Evolutionary conservation across 139 green algal species (phyloP), one percentile per base, ranked within the genome.

Genomic region (Coelastrella sp.): DNA sequence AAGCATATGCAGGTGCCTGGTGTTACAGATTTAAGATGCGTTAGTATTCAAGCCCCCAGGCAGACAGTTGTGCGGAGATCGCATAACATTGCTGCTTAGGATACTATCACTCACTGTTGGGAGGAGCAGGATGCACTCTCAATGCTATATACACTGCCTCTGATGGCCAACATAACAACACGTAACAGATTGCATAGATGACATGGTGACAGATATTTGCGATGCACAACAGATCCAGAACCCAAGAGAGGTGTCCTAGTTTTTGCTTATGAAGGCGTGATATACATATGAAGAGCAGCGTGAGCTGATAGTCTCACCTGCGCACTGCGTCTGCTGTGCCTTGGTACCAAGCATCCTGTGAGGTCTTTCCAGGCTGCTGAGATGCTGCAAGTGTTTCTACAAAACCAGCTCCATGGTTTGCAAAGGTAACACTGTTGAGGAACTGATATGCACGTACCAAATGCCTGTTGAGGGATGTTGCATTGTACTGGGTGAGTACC

Each of bases 351-450:
- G 94, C 88, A 48, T 91, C 89, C 27, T 68, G 50, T 23, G 37
- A 53, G 6, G 60, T 73, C 35, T 66, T 43, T 13, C 69, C 85
- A 0, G 92, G 90, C 30, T 88, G 91, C 90, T 97, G 93, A 1
- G 92, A 96, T 53, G 96, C 96, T 4, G 92, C 89, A 50, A 98
- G 91, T 62, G 95, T 91, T 88, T 98, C 94, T 23, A 98, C 94
- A 88, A 96, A 98, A 21, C 91, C 68, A 2, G 5, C 15, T 41
- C 66, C 79, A 15, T 86, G 64, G 48, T 66, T 60, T 7, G 53
- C n/a, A 23, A 85, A 57, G 3, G 79, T 85, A 32, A 79, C 23
- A 35, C 8, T 34, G 50, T 73, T 80, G 8, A 86, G 35, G 48
- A 86, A 86, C 35, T 64, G 98, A 94, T 99, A 99, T 2, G 96